Evolutionary conservation across 1,284 basidiomycete species (phyloP), one percentile per base, ranked within the genome.

Genomic region (Chiua sp.): DNA sequence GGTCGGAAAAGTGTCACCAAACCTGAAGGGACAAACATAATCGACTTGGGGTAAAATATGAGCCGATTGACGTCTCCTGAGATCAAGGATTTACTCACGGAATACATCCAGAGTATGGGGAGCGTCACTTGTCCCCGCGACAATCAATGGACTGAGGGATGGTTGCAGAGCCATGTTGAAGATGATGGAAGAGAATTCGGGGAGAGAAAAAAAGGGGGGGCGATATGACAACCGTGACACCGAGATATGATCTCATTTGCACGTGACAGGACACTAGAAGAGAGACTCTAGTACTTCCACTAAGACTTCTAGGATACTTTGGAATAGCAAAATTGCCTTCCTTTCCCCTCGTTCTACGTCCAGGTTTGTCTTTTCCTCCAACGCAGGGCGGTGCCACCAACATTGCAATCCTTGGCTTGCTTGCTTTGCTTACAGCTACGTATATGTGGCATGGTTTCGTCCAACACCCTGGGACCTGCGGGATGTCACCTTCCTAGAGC

Each of bases 81-180:
- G 18, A 39, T 35, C 7, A 4, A 12, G 11, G 22, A 15, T n/a
- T 55, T 15, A 72, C 88, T 69, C 69, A 90, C 91, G 74, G 74
- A 92, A 94, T 57, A 96, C 79, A 62, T 97, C 95, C 58, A 98
- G 82, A 3, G 91, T 93, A 71, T 98, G 93, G 0, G 90, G 87
- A 0, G 94, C 85, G 37, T 84, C 75, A 50, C 79, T 75, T 26
- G 73, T 74, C 39, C 96, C 96, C 11, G 83, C 81, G 65, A 96
- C 81, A 52, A 91, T 77, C 52, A 94, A 82, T 55, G 92, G 87
- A 30, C 82, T 79, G 56, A 97, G 86, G 52, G 86, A 85, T 7
- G 91, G 91, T 77, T 91, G 92, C 52, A 97, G 82, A 56, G 94
- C 90, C 95, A 97, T 97, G 5, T n/a, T n/a, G n/a, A n/a, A n/a